Evolutionary conservation across 306 rosid species (phyloP).

Genomic region (Gastrolobium villosum): DNA sequence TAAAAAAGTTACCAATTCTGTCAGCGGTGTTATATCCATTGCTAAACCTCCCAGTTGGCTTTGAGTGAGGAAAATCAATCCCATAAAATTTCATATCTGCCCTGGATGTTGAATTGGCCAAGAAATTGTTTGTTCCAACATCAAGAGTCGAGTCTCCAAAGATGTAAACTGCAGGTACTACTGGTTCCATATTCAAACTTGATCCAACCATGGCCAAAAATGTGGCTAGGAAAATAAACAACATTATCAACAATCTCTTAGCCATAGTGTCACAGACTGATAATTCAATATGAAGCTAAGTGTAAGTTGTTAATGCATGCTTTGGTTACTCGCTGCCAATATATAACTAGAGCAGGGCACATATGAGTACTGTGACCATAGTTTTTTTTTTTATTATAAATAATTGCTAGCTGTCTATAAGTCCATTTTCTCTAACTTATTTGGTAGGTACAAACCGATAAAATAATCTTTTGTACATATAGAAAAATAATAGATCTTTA

Average conservation of each 20-base stretch:
- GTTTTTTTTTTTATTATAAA: not conserved
- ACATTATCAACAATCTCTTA: not conserved
- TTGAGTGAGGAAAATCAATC: constrained; percentile 49
- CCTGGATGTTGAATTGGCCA: constrained; percentile 16
- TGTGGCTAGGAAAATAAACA: not conserved
- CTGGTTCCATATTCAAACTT: not conserved
- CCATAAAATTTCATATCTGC: constrained; percentile 48
- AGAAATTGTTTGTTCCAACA: constrained; percentile 54
- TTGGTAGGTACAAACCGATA: not conserved
- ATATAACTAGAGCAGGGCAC: not conserved
- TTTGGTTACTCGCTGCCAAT: not conserved
- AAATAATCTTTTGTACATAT: not conserved
- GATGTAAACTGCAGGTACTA: constrained; percentile 44
- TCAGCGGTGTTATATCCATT: constrained; percentile 59
- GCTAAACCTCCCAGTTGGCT: constrained; percentile 59
- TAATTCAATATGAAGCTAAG: not conserved
- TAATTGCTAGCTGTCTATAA: not conserved
- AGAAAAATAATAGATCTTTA: not conserved
- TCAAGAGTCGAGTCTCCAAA: constrained; percentile 60
- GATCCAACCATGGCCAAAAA: not conserved
- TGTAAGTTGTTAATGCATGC: constrained; percentile 26
- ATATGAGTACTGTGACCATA: not conserved
- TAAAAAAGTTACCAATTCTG: constrained; percentile 40
- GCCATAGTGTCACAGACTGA: not conserved
- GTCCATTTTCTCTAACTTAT: not conserved